A percentile compares a stretch with the other conserved stretches of the same genome.
Conservation (phyloP, 164 flowering plant species). For the Aristolochia contorta region DNA sequence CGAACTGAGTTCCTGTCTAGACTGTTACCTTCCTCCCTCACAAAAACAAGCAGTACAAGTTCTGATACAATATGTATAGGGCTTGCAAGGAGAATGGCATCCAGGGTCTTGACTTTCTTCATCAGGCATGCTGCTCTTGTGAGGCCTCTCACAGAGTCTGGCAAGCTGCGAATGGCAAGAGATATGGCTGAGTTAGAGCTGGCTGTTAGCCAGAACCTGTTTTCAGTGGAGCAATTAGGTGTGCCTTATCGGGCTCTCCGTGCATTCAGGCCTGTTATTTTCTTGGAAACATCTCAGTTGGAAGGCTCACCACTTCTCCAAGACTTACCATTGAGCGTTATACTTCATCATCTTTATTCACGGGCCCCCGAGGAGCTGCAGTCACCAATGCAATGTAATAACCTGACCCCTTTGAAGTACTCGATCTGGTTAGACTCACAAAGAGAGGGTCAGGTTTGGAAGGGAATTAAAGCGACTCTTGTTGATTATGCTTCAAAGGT, state of each 20-base stretch:
- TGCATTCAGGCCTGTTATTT: slow-evolving; percentile 82
- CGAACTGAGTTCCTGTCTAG: slow-evolving; percentile 70
- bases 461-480: slow-evolving; percentile 86
- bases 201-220: slow-evolving; percentile 81
- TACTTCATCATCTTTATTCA: slow-evolving; percentile 91
- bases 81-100: slow-evolving; percentile 80
- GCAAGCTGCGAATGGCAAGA: slow-evolving; percentile 85
- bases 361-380: slow-evolving; percentile 83
- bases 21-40: slow-evolving; percentile 48
- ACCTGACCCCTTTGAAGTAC: slow-evolving; percentile 72
- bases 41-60: slow-evolving; percentile 28
- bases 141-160: slow-evolving; percentile 94
- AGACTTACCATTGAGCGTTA: slow-evolving; percentile 74
- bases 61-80: slow-evolving; percentile 67
- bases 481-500: slow-evolving; percentile 88
- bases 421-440: slow-evolving; percentile 92
- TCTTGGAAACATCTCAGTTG: slow-evolving; percentile 82
- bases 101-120: slow-evolving; percentile 68
- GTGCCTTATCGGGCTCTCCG: slow-evolving; percentile 89
- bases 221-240: slow-evolving; percentile 92
- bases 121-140: slow-evolving; percentile 88
- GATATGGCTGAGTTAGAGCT: slow-evolving; percentile 98
- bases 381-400: slow-evolving; percentile 84
- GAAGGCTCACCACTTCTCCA: slow-evolving; percentile 78
- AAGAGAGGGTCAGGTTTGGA: slow-evolving; percentile 93